phyloP scores from a whole-genome alignment of 2,329 filamentous ascomycete genomes.

The Blastomyces gilchristii region DNA sequence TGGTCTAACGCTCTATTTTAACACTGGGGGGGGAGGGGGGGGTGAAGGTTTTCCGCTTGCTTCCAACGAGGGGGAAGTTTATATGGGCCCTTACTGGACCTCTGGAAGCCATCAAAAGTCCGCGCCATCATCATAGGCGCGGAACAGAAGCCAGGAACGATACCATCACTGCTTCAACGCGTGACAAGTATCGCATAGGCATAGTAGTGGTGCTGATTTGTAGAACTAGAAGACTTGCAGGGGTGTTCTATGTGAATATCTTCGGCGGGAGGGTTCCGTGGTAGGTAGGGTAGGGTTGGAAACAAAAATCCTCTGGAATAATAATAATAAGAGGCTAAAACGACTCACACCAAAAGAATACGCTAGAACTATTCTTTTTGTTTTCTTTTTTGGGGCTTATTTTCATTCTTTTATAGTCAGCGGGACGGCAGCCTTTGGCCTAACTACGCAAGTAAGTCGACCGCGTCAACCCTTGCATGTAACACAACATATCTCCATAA shows the following conservation, averaged over 20 bases:
- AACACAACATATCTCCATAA: neutral
- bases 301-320: no score
- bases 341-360: neutral
- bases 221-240: neutral
- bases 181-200: neutral
- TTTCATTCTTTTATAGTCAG: neutral
- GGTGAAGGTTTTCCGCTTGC: neutral
- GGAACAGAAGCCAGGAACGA: neutral
- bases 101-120: neutral
- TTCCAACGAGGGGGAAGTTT: neutral
- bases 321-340: neutral
- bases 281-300: neutral
- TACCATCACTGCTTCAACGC: neutral
- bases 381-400: neutral
- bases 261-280: neutral
- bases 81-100: neutral
- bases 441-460: neutral
- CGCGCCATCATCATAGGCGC: neutral
- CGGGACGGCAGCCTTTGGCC: neutral
- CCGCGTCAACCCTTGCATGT: neutral
- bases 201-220: neutral
- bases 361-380: constrained; percentile 1
- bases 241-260: neutral
- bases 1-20: neutral
- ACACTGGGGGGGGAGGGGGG: neutral